Percentiles rank a stretch among this genome's conserved stretches.
Evolutionary conservation across 2,329 filamentous ascomycete genomes (phyloP).

Genomic region (Phialemoniopsis sp.): DNA sequence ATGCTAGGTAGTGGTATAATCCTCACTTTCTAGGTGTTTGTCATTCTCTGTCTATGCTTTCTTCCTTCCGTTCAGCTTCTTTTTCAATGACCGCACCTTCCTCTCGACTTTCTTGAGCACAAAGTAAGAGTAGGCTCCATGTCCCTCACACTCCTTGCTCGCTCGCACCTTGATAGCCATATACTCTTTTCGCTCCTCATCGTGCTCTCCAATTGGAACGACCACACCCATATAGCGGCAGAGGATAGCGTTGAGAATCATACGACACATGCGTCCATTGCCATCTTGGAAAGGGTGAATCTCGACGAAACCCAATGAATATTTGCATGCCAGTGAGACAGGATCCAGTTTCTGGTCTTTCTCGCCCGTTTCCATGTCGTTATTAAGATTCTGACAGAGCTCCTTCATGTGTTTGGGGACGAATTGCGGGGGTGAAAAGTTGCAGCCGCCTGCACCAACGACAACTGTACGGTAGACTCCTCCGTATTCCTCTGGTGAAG

Average conservation of each 20-base stretch:
- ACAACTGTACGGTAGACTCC: slow-evolving; percentile 15
- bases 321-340: slow-evolving; percentile 20
- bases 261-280: slow-evolving; percentile 12
- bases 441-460: slow-evolving; percentile 18
- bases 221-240: slow-evolving; percentile 13
- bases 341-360: slow-evolving; percentile 13
- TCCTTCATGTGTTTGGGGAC: slow-evolving; percentile 19
- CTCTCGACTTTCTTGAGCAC: slow-evolving; percentile 10
- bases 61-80: slow-evolving; percentile 13
- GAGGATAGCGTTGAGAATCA: slow-evolving; percentile 16
- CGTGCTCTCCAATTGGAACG: slow-evolving; percentile 11
- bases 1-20: too few relatives aligned
- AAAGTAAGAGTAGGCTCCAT: slow-evolving; percentile 20
- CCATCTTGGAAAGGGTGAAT: slow-evolving; percentile 16
- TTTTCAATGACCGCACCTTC: slow-evolving; percentile 13
- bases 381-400: slow-evolving; percentile 14
- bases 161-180: slow-evolving; percentile 13
- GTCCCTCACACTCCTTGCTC: slow-evolving; percentile 9
- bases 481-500: slow-evolving; percentile 13
- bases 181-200: slow-evolving; percentile 6
- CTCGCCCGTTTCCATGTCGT: slow-evolving; percentile 7
- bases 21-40: too few relatives aligned
- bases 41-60: too few relatives aligned
- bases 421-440: slow-evolving; percentile 17
- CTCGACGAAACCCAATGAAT: slow-evolving; percentile 12